Evolutionary conservation across 23 red algal species (phyloP), one percentile per base, ranked within the genome.

Genomic region (Agarophyton chilense): DNA sequence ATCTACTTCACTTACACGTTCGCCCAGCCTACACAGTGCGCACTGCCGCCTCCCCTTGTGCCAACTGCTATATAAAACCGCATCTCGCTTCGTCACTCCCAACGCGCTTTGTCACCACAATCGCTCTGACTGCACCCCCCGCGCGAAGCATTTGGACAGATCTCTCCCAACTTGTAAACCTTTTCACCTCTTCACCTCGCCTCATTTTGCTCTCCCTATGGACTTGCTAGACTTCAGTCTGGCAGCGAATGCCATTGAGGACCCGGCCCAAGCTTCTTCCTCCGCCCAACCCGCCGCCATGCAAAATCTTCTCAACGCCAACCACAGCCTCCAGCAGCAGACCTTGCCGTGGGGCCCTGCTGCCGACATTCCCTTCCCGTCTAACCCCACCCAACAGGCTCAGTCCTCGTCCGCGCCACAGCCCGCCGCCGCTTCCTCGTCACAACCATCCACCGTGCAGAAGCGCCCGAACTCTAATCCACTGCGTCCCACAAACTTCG

Each of bases 201-300:
- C n/a, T n/a, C n/a, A n/a, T n/a, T n/a, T n/a, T n/a, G n/a, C n/a
- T n/a, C 31, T 14, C 56, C 56, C 18, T 39, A 74, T 74, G 68
- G 68, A 74, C 68, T 33, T 46, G 0, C 68, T 74, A 22, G 68
- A 74, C 41, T 74, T 74, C 41, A 47, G 43, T 29, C 68, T 74
- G 6, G 43, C 39, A 1, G 29, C 68, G 1, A 47, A 45, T 39
- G n/a, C 39, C 32, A 25, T 74, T 22, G 68, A 47, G 5, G 68
- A 45, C 68, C 39, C 43, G 9, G 21, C 33, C 6, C 68, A 43
- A 11, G 12, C 68, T 4, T 29, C 68, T 5, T 29, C 38, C 0
- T 29, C 38, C 2, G 12, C 68, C 3, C 68, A 74, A 74, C 68
- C 68, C 0, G 24, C 38, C 41, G 38, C 41, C 68, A 74, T 74